Evolutionary conservation across 805 yeast genomes (phyloP).

Genomic region (Clavispora vitiphila): DNA sequence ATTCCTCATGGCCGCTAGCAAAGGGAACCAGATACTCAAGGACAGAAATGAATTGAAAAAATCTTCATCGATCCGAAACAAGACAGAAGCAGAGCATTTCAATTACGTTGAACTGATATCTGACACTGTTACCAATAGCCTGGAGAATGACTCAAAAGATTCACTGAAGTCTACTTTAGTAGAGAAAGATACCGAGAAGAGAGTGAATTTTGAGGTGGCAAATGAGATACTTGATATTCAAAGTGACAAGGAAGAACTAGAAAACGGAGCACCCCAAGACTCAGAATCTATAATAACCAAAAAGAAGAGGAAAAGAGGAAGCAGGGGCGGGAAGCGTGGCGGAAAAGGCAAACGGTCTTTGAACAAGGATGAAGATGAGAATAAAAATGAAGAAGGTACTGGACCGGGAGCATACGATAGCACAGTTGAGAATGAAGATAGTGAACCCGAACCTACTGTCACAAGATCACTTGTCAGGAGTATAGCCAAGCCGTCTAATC

Average conservation of each 20-base stretch:
- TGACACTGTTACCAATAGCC: background rate
- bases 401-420: conserved; percentile 7
- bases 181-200: conserved; percentile 13
- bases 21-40: conserved; percentile 9
- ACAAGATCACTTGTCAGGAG: conserved; percentile 27
- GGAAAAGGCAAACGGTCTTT: conserved; percentile 22
- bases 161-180: background rate
- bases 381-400: background rate
- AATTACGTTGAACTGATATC: background rate
- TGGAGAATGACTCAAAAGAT: background rate
- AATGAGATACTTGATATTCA: conserved; percentile 1
- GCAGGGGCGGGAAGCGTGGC: conserved; percentile 72
- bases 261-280: background rate
- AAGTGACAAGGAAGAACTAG: background rate
- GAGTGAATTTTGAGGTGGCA: conserved; percentile 9
- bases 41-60: background rate
- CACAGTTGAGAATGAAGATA: conserved; percentile 3
- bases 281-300: conserved; percentile 18
- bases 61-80: background rate
- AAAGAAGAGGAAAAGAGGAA: conserved; percentile 76
- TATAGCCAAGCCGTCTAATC: conserved; percentile 8
- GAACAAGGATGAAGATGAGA: conserved; percentile 30
- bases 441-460: conserved; percentile 3
- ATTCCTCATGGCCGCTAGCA: conserved; percentile 32
- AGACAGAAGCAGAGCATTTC: background rate